Evolutionary conservation across 345 rosid species (phyloP), one percentile per base, ranked within the genome.

Genomic region (Eucalyptus regnans): DNA sequence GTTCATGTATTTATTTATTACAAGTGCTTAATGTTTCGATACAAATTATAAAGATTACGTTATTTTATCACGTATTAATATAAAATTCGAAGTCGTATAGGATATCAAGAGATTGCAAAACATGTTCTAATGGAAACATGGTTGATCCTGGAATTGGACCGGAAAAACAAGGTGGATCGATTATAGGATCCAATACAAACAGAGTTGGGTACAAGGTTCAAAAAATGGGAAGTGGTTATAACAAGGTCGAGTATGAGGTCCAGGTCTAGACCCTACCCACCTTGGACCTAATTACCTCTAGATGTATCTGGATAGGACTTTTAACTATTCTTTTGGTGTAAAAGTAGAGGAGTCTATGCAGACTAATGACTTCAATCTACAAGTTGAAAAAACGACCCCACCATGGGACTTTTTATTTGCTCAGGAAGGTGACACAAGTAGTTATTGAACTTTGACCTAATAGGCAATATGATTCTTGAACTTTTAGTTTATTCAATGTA

Each of bases 361-460:
- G 0, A 60, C 0, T 27, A 0, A 27, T 60, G 7, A 13, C 31
- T 60, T 60, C 66, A 64, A 64, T 64, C 15, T 4, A 5, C 18
- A n/a, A 31, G 31, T 29, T 64, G 71, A 64, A 64, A 64, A 64
- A 64, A 29, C 4, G 71, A 64, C 18, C 18, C 33, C 16, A 29
- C 16, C 37, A 0, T 7, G 17, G 71, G 33, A n/a, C 71, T 29
- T 64, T 62, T 0, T 27, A 64, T 64, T 29, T 64, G 1, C 31
- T 52, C 4, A 0, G 23, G 56, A 52, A 52, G 58, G 0, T 20
- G 0, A 0, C 23, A 52, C 10, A 52, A 52, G 7, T 52, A 52
- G 2, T 52, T 52, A 52, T 52, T 8, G 10, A 52, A 52, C 10
- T 0, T 20, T 18, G 0, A 0, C 25, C 10, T 20, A 52, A 52